phyloP scores from a whole-genome alignment of 805 yeast species.

The Pichia deserticola region DNA sequence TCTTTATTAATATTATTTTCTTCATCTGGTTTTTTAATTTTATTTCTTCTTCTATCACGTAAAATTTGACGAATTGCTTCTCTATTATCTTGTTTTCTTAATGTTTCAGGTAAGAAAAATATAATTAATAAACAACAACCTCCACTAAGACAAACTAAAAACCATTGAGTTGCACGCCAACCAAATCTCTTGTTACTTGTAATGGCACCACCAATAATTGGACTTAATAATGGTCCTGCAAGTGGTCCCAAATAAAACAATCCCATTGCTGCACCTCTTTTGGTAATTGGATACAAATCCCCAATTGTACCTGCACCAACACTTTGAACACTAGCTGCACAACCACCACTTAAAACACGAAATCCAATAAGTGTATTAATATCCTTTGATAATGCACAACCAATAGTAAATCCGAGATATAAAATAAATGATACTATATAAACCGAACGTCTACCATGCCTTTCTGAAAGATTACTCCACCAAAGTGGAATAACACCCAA shows the following conservation, averaged over 20 bases:
- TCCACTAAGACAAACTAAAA: constrained; percentile 62
- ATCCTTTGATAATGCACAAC: constrained; percentile 57
- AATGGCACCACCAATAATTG: constrained; percentile 73
- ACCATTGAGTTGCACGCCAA: constrained; percentile 89
- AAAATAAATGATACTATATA: constrained; percentile 61
- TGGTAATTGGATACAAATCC: constrained; percentile 58
- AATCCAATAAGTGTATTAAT: constrained; percentile 59
- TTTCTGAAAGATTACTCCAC: constrained; percentile 81
- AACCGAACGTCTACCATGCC: constrained; percentile 66
- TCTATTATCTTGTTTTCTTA: constrained; percentile 53
- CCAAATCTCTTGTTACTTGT: constrained; percentile 53
- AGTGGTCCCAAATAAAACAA: constrained; percentile 74
- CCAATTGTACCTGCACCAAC: constrained; percentile 87
- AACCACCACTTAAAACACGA: constrained; percentile 69
- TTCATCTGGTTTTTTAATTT: constrained; percentile 13
- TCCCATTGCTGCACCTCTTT: constrained; percentile 77
- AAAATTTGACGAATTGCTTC: constrained; percentile 44
- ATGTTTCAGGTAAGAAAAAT: constrained; percentile 71
- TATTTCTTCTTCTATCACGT: constrained; percentile 27
- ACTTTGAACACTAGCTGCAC: constrained; percentile 79
- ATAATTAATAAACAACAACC: constrained; percentile 40
- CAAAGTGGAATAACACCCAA: constrained; percentile 78
- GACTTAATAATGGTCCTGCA: constrained; percentile 72
- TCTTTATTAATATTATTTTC: constrained; percentile 3
- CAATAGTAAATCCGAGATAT: constrained; percentile 61